Evolutionary conservation across 352 stramenopile species (phyloP).

Genomic region (Phytophthora sp.): DNA sequence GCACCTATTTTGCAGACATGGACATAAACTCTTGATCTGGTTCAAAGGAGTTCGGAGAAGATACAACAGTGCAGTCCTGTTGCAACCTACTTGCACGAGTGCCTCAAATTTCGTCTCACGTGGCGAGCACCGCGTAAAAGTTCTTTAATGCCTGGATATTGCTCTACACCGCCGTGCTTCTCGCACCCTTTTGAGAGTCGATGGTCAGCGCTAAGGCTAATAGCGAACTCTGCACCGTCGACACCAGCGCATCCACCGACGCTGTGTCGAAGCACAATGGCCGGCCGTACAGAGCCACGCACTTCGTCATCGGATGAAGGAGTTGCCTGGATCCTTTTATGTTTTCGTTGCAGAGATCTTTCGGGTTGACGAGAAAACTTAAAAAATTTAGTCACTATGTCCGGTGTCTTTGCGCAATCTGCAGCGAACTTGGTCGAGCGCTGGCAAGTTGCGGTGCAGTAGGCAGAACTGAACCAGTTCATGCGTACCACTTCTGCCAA

Average conservation of each 20-base stretch:
- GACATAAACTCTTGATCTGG: too few species aligned
- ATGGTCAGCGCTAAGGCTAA: slow-evolving; percentile 10
- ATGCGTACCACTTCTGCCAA: too few species aligned
- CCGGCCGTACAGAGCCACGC: background rate
- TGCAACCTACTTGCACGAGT: background rate
- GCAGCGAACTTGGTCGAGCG: too few species aligned
- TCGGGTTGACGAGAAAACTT: slow-evolving; percentile 23
- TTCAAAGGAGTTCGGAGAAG: too few species aligned
- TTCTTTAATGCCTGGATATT: slow-evolving; percentile 21
- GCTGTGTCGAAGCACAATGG: background rate
- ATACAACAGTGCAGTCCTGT: too few species aligned
- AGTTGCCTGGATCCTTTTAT: too few species aligned
- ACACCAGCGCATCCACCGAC: background rate
- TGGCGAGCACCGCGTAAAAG: slow-evolving; percentile 14
- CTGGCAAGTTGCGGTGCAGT: slow-evolving; percentile 10
- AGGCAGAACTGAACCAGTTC: slow-evolving; percentile 18
- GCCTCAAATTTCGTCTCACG: slow-evolving; percentile 27
- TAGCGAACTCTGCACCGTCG: slow-evolving; percentile 9
- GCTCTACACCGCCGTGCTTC: slow-evolving; percentile 17
- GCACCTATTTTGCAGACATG: too few species aligned
- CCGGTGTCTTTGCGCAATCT: too few species aligned
- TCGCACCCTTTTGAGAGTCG: background rate
- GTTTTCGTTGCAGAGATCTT: too few species aligned
- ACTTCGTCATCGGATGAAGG: too few species aligned
- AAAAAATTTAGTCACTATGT: too few species aligned